Conservation (phyloP, 129 eudicot genomes). For the Heracleum sosnowskyi region DNA sequence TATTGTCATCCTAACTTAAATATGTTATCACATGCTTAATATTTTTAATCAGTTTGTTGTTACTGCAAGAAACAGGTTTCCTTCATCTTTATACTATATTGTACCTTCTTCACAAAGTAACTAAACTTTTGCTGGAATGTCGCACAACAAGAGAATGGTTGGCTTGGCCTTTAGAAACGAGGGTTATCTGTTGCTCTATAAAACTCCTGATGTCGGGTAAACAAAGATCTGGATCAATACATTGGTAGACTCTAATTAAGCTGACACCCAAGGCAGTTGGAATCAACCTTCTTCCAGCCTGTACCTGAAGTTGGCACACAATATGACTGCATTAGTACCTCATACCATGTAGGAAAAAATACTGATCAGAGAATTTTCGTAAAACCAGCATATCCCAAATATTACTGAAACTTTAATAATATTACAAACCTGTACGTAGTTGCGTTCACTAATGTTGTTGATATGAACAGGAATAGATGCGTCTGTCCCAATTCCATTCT, state of each 20-base stretch:
- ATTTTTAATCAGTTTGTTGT: background rate
- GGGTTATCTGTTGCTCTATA: slow-evolving; percentile 84
- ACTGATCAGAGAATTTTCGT: too few relatives aligned
- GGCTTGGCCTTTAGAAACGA: slow-evolving; percentile 87
- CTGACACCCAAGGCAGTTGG: slow-evolving; percentile 84
- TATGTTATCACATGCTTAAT: background rate
- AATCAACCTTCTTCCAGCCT: slow-evolving; percentile 77
- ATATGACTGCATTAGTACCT: background rate
- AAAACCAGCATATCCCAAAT: background rate
- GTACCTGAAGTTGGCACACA: slow-evolving; percentile 47
- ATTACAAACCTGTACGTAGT: slow-evolving; percentile 66
- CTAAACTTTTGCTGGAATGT: slow-evolving; percentile 66
- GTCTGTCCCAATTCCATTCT: slow-evolving; percentile 93
- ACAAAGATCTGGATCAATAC: slow-evolving; percentile 89
- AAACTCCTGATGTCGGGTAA: slow-evolving; percentile 89
- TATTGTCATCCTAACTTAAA: background rate
- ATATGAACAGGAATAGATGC: slow-evolving; percentile 94
- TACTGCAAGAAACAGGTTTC: background rate
- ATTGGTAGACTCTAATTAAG: slow-evolving; percentile 83
- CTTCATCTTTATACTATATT: background rate
- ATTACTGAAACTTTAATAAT: background rate
- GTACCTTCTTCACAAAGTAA: slow-evolving; percentile 76
- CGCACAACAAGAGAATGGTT: slow-evolving; percentile 68
- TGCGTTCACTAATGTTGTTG: slow-evolving; percentile 93
- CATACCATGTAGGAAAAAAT: background rate